Evolutionary conservation across 805 yeast species (phyloP).

Genomic region (Yamadazyma takamatsuzukensis): DNA sequence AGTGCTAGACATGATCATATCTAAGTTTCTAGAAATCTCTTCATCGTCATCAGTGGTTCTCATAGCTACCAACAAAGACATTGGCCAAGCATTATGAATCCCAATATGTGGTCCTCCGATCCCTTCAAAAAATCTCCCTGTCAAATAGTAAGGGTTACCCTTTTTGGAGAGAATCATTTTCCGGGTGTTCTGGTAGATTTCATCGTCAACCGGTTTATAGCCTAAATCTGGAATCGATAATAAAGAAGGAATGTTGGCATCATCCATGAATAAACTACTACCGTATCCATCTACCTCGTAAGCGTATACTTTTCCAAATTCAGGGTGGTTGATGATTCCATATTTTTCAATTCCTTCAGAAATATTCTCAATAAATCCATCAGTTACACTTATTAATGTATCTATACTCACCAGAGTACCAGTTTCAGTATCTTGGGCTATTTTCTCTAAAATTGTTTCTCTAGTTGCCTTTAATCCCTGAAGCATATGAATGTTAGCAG

Average conservation of each 20-base stretch:
- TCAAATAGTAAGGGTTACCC: slow-evolving; percentile 77
- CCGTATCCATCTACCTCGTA: slow-evolving; percentile 91
- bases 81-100: slow-evolving; percentile 81
- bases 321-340: slow-evolving; percentile 67
- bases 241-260: slow-evolving; percentile 83
- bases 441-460: slow-evolving; percentile 17
- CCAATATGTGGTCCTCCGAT: slow-evolving; percentile 94
- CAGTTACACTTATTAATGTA: slow-evolving; percentile 20
- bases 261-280: slow-evolving; percentile 73
- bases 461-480: slow-evolving; percentile 51
- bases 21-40: slow-evolving; percentile 54
- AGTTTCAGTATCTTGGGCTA: slow-evolving; percentile 1
- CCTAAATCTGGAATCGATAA: slow-evolving; percentile 81
- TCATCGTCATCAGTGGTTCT: slow-evolving; percentile 70
- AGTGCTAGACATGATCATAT: slow-evolving; percentile 55
- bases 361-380: slow-evolving; percentile 39
- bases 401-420: not conserved
- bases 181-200: slow-evolving; percentile 72
- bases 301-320: slow-evolving; percentile 75
- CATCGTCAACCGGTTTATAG: slow-evolving; percentile 47
- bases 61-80: slow-evolving; percentile 73
- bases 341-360: slow-evolving; percentile 53
- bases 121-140: slow-evolving; percentile 64
- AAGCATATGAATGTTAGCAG: slow-evolving; percentile 76
- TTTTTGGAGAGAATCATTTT: slow-evolving; percentile 62